Evolutionary conservation across 768 basidiomycete species (phyloP), one percentile per base, ranked within the genome.

Genomic region (Termitomyces eurrhizus): DNA sequence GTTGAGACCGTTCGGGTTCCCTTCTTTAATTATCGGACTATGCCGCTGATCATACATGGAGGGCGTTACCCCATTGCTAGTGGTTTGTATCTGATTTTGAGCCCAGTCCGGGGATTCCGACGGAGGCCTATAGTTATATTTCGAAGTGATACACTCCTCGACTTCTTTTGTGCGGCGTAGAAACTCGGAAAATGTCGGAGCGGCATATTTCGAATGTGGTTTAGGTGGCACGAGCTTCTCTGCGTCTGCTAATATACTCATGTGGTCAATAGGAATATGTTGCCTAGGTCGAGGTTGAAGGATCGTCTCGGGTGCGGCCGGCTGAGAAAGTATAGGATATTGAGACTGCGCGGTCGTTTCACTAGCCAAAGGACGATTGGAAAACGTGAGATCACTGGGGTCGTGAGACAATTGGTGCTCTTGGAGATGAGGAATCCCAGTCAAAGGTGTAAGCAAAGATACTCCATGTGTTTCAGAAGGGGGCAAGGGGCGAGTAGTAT

Each of bases 181-280:
- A 41, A 49, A 57, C n/a, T 60, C 56, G 32, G 57, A 29, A 29
- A 51, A 51, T 11, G 48, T 56, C 39, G 37, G 46, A 14, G 57
- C 58, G 29, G 32, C 7, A 37, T 21, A 35, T 26, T 60, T 50
- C 11, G 39, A 18, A 7, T 24, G 24, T 37, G 33, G 9, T 21
- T 51, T 14, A 48, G 52, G 54, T 4, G 24, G 26, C n/a, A 16
- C 36, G 1, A 8, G 36, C 18, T 45, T 55, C 55, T 44, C 42
- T 11, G 21, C 7, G 42, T 18, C 41, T 13, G 4, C 7, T n/a
- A 41, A 45, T 1, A n/a, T 33, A 16, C 29, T 33, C 18, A 46
- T 29, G 21, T 39, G 42, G 32, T 57, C 50, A 24, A 59, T 24
- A 32, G 55, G 58, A 6, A 52, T 45, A 1, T 2, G 18, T 32